A percentile compares a stretch with the other conserved stretches of the same genome.
Conservation (phyloP, 192 early-diverging fungal genomes). For the Rhizophagus sp. region DNA sequence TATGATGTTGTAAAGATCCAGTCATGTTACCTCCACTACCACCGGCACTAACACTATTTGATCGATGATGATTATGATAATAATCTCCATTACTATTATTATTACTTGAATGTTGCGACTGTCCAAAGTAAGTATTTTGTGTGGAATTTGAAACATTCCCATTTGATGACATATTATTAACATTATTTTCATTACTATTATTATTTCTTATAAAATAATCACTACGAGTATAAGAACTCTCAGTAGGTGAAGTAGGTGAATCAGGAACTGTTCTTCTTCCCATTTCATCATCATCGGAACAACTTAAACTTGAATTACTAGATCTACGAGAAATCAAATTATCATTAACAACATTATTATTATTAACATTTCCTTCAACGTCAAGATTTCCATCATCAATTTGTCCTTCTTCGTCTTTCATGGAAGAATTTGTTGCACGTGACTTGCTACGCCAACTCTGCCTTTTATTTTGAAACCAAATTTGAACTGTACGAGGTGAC, state of each 20-base stretch:
- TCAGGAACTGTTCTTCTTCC: background rate
- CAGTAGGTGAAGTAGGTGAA: slow-evolving; percentile 18
- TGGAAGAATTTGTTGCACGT: background rate
- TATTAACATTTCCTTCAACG: background rate
- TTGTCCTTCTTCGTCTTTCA: background rate
- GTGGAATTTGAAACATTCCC: background rate
- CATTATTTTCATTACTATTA: background rate
- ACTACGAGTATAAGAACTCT: background rate
- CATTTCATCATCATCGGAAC: slow-evolving; percentile 12
- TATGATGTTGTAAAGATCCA: background rate
- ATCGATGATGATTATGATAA: background rate
- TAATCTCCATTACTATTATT: background rate
- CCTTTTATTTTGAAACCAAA: slow-evolving; percentile 97
- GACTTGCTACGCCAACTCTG: slow-evolving; percentile 53
- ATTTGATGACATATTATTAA: background rate
- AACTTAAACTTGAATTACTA: slow-evolving; percentile 20
- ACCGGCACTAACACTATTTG: background rate
- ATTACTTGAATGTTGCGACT: background rate
- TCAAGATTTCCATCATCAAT: background rate
- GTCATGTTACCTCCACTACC: background rate
- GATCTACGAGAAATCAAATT: background rate
- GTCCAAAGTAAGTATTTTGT: background rate
- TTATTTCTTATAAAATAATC: slow-evolving; percentile 13
- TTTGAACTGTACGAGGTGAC: slow-evolving; percentile 90
- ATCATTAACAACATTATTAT: background rate